Evolutionary conservation across 768 basidiomycete species (phyloP).

Genomic region (Sutorius australiensis): DNA sequence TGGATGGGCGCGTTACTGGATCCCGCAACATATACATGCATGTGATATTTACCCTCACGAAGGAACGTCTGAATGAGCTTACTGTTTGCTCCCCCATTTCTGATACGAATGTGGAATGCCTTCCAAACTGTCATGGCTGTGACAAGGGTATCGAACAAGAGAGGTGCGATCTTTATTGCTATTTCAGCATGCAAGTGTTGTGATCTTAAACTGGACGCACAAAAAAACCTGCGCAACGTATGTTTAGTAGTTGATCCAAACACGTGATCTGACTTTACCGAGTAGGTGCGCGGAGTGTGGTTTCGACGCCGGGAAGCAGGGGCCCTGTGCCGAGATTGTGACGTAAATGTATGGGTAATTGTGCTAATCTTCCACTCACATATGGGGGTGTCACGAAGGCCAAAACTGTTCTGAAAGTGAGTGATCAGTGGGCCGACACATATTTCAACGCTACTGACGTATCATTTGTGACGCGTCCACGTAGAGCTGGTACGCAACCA

Average conservation of each 20-base stretch:
- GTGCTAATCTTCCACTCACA: conserved; percentile 34
- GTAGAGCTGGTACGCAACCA: conserved; percentile 78
- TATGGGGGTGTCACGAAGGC: conserved; percentile 62
- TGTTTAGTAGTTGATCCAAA: conserved; percentile 3
- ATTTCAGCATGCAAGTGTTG: conserved; percentile 3
- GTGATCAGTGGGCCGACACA: background rate
- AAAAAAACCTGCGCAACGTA: conserved; percentile 46
- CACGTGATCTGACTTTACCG: conserved; percentile 40
- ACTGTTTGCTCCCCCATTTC: conserved; percentile 72
- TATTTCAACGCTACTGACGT: conserved; percentile 39
- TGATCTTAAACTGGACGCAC: conserved; percentile 35
- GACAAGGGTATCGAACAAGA: conserved; percentile 76
- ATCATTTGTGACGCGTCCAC: conserved; percentile 78
- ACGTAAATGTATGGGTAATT: background rate
- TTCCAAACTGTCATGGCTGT: conserved; percentile 80
- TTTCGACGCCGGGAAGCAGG: conserved; percentile 78
- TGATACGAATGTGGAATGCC: conserved; percentile 70
- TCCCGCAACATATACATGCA: background rate
- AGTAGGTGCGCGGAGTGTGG: conserved; percentile 81
- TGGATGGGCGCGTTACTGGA: conserved; percentile 1
- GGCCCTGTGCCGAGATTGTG: conserved; percentile 45
- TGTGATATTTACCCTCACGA: conserved; percentile 56
- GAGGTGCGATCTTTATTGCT: conserved; percentile 64
- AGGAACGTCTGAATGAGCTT: conserved; percentile 80
- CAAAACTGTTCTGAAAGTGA: conserved; percentile 43